Evolutionary conservation across 2,329 filamentous ascomycete genomes (phyloP).

Genomic region (Alternaria gansuensis): DNA sequence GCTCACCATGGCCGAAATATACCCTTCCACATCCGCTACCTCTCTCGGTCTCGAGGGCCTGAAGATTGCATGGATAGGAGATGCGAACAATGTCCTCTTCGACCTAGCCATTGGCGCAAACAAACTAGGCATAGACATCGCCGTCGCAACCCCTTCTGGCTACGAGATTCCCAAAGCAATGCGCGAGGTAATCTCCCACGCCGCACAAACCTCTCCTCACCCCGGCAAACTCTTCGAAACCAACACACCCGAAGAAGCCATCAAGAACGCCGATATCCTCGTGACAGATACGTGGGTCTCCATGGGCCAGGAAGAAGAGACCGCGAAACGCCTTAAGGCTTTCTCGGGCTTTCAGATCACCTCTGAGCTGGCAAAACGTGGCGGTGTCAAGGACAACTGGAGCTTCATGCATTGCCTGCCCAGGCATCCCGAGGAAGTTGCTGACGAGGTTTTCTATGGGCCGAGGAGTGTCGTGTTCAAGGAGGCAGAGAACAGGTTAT

Average conservation of each 20-base stretch:
- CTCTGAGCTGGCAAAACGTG: slow-evolving; percentile 79
- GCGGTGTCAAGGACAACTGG: slow-evolving; percentile 88
- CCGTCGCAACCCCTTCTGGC: slow-evolving; percentile 84
- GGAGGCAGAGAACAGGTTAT: slow-evolving; percentile 93
- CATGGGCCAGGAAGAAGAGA: slow-evolving; percentile 95
- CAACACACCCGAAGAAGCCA: slow-evolving; percentile 80
- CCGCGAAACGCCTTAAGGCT: slow-evolving; percentile 76
- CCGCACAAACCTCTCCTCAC: slow-evolving; percentile 64
- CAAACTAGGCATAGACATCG: slow-evolving; percentile 86
- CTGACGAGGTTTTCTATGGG: slow-evolving; percentile 93
- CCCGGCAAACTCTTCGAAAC: slow-evolving; percentile 78
- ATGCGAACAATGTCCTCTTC: slow-evolving; percentile 96
- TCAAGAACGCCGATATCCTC: slow-evolving; percentile 85
- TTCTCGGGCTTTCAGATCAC: slow-evolving; percentile 95
- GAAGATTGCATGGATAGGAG: slow-evolving; percentile 95
- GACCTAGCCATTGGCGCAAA: slow-evolving; percentile 87
- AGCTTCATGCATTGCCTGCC: slow-evolving; percentile 99
- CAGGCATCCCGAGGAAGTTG: slow-evolving; percentile 89
- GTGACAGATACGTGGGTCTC: slow-evolving; percentile 98
- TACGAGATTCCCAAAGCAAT: slow-evolving; percentile 83
- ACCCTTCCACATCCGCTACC: slow-evolving; percentile 60
- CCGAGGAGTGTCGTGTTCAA: slow-evolving; percentile 85
- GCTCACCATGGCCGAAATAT: slow-evolving; percentile 84
- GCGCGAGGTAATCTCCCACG: slow-evolving; percentile 73
- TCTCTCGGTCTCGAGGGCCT: slow-evolving; percentile 78